phyloP scores from a whole-genome alignment of 1,284 basidiomycete genomes.

The Cutaneotrichosporon mucoides region DNA sequence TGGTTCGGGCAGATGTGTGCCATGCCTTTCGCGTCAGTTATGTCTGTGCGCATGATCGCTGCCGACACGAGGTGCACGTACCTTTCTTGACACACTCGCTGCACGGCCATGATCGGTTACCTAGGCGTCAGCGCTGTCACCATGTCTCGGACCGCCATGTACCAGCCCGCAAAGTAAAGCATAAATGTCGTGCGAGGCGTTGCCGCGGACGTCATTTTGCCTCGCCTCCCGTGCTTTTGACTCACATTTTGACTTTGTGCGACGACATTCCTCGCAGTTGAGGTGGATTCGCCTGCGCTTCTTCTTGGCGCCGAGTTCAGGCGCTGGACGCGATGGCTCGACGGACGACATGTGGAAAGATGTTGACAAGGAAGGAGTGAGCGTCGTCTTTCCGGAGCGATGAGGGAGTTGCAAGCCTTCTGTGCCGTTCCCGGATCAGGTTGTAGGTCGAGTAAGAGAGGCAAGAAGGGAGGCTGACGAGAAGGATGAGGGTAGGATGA shows the following conservation, averaged over 20 bases:
- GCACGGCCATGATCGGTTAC: constrained; percentile 21
- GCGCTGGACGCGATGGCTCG: not conserved
- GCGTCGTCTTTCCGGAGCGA: not conserved
- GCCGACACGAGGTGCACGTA: not conserved
- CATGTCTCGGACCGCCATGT: not conserved
- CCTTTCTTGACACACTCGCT: constrained; percentile 22
- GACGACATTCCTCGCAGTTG: constrained; percentile 21
- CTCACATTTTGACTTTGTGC: constrained; percentile 23
- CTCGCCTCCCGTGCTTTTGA: not conserved
- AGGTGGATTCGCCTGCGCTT: constrained; percentile 18
- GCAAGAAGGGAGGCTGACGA: no score
- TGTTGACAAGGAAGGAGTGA: not conserved
- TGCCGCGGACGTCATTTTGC: not conserved
- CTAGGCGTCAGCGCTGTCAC: constrained; percentile 8
- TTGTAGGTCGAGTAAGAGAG: no score
- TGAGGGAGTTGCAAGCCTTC: no score
- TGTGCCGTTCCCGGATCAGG: no score
- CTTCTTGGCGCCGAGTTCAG: constrained; percentile 8
- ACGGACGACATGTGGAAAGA: not conserved
- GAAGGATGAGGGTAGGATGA: not conserved
- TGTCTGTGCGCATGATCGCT: no score
- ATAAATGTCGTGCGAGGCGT: not conserved
- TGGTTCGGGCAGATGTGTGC: constrained; percentile 18
- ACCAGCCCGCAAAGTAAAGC: no score
- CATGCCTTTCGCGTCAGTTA: constrained; percentile 8